Evolutionary conservation across 345 rosid species (phyloP), one percentile per base, ranked within the genome.

Genomic region (Bretschneidera sinensis): DNA sequence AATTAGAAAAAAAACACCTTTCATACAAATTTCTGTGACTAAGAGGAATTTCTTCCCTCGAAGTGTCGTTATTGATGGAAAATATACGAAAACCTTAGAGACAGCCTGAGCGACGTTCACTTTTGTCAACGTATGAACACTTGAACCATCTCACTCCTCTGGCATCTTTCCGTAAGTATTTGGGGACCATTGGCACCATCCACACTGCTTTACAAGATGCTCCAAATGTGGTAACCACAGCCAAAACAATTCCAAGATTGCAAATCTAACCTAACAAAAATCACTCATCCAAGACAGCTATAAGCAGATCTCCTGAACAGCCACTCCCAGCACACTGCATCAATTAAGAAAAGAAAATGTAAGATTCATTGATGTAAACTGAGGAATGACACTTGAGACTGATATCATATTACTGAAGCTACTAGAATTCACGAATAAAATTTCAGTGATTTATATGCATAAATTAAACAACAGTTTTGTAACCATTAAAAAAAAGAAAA

Each of bases 121-220:
- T 33, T 64, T 59, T 61, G 73, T 69, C 68, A 58, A 54, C 54
- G 62, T 61, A 69, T 71, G 65, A 70, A 62, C 67, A 67, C 39
- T 39, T 45, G n/a, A 70, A 66, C 68, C 79, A 75, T 66, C 72
- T 35, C 80, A 65, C 28, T 56, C 64, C 61, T 80, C 69, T 21
- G 22, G 51, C 55, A 63, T 55, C 78, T 75, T 66, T 53, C 61
- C 57, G 65, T 48, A 60, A 51, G 72, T 67, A 69, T 63, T 66
- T 57, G 21, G 62, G 63, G 51, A 69, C 59, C 57, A 63, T 24
- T 21, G 14, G 74, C 67, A 64, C 74, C 78, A 80, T 73, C 78
- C 51, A 54, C 56, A 54, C 71, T 68, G 34, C 75, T 87, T 76
- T 78, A 78, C 84, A 79, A 61, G 78, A 73, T 76, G 83, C 85